These are phyloP conservation scores for Toxoplasma gondii DNA, from an alignment of 169 alveolate genomes.

Conservation along the genomic window DNA sequence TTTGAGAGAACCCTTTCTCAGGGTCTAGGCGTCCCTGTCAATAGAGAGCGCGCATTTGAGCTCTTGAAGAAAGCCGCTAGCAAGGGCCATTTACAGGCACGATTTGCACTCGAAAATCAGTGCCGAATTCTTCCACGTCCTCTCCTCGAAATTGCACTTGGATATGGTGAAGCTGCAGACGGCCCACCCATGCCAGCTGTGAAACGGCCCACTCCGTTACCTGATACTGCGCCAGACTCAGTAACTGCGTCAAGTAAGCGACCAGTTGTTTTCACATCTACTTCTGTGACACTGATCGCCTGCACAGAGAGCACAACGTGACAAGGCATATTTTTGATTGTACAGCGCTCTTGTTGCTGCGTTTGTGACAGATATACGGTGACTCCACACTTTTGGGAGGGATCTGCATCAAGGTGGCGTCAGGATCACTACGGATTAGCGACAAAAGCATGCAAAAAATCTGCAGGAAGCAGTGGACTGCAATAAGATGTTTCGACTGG, in stretches of 20 bases:
- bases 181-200: background rate
- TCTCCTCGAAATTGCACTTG: constrained; percentile 19
- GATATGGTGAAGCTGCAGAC: constrained; percentile 17
- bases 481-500: too few species aligned
- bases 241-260: background rate
- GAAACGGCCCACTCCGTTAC: background rate
- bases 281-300: too few species aligned
- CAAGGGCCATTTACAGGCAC: constrained; percentile 20
- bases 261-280: too few species aligned
- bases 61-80: constrained; percentile 17
- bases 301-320: too few species aligned
- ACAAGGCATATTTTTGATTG: too few species aligned
- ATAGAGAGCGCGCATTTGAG: background rate
- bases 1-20: background rate
- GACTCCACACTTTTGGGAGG: too few species aligned
- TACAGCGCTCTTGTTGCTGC: too few species aligned
- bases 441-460: too few species aligned
- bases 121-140: constrained; percentile 32
- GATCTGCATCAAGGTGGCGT: too few species aligned
- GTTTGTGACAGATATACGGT: too few species aligned
- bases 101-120: constrained; percentile 19
- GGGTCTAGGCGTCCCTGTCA: constrained; percentile 7
- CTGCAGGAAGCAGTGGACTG: too few species aligned
- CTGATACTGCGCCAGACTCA: background rate
- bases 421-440: too few species aligned